Percentiles rank a stretch among this genome's conserved stretches.
phyloP scores from a whole-genome alignment of 1,139 yeast genomes.

The Scheffersomyces parashehatae region DNA sequence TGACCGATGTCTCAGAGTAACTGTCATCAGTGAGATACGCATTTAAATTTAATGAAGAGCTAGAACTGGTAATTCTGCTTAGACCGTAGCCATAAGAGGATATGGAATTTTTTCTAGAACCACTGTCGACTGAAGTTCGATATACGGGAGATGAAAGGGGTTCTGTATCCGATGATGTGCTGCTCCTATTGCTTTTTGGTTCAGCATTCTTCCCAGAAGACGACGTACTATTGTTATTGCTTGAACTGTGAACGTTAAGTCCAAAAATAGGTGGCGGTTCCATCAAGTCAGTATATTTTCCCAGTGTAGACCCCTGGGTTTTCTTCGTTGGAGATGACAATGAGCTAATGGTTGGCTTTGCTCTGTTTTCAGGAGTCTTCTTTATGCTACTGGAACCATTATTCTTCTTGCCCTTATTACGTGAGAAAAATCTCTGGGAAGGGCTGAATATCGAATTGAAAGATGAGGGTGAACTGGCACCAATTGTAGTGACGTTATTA shows the following conservation, averaged over 20 bases:
- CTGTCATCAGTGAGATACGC: conserved; percentile 46
- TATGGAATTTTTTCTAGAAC: conserved; percentile 28
- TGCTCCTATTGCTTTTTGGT: not conserved
- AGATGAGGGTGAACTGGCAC: conserved; percentile 37
- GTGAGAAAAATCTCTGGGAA: conserved; percentile 28
- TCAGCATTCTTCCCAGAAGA: not conserved
- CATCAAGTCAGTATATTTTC: conserved; percentile 25
- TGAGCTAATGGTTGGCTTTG: conserved; percentile 36
- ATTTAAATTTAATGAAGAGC: conserved; percentile 44
- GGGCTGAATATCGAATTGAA: conserved; percentile 35
- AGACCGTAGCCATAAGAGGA: conserved; percentile 24
- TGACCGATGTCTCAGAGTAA: conserved; percentile 10
- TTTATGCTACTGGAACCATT: conserved; percentile 1
- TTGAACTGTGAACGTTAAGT: conserved; percentile 7
- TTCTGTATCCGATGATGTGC: not conserved
- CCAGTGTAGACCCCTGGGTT: not conserved
- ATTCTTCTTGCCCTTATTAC: conserved; percentile 15
- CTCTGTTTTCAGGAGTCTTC: conserved; percentile 4
- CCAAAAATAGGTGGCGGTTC: conserved; percentile 43
- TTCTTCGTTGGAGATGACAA: conserved; percentile 29
- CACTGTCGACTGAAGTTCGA: not conserved
- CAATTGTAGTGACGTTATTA: conserved; percentile 27
- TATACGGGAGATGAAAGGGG: not conserved
- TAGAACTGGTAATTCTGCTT: conserved; percentile 41
- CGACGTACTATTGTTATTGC: not conserved